These are phyloP conservation scores for Nitzschia palea DNA, from an alignment of 108 stramenopile species.

Conservation along the genomic window DNA sequence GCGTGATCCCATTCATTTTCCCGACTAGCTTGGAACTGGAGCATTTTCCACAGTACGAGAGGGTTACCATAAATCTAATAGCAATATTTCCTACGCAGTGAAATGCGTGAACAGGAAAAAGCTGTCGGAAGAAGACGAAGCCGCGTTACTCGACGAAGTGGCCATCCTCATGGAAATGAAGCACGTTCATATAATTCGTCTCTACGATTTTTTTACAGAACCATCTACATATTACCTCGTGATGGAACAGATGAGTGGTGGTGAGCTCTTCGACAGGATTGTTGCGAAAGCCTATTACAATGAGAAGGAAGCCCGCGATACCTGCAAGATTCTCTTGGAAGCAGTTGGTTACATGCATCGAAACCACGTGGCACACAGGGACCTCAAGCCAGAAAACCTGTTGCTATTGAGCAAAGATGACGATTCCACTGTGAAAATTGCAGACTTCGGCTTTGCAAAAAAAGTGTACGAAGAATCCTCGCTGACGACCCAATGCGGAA, in stretches of 20 bases:
- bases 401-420: conserved; percentile 76
- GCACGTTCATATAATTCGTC: conserved; percentile 84
- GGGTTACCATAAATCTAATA: conserved; percentile 56
- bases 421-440: conserved; percentile 93
- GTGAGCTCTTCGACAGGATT: conserved; percentile 97
- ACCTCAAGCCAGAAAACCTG: conserved; percentile 95
- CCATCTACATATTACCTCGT: conserved; percentile 81
- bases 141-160: conserved; percentile 84
- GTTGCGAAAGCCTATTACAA: conserved; percentile 90
- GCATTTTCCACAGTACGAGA: conserved; percentile 82
- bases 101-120: conserved; percentile 79
- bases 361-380: conserved; percentile 85
- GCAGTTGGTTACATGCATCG: conserved; percentile 85
- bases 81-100: conserved; percentile 52
- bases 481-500: conserved; percentile 91
- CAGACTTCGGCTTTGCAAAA: conserved; percentile 98
- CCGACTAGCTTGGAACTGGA: conserved; percentile 69
- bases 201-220: conserved; percentile 92
- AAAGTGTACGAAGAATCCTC: conserved; percentile 59
- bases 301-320: conserved; percentile 90
- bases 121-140: conserved; percentile 74
- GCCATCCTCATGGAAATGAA: conserved; percentile 72
- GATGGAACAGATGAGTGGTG: conserved; percentile 90
- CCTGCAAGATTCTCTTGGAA: conserved; percentile 74
- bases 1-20: background rate